These are phyloP conservation scores for Venturia nashicola DNA, from an alignment of 2,329 filamentous ascomycete genomes.

Conservation along the genomic window DNA sequence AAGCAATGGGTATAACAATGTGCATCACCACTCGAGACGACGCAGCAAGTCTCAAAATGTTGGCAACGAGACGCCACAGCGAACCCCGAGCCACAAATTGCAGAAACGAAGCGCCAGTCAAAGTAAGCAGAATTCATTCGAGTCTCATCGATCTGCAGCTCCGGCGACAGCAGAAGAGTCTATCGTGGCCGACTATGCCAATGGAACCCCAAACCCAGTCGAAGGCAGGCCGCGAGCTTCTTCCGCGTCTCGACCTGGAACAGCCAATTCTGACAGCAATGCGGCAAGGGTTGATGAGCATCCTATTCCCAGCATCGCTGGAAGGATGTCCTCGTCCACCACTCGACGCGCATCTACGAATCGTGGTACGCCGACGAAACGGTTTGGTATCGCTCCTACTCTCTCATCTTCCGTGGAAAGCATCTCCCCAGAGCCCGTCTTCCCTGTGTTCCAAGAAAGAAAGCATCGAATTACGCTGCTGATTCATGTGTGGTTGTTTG, in stretches of 20 bases:
- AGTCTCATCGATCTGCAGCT: not conserved
- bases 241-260: not conserved
- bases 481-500: conserved; percentile 78
- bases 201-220: not conserved
- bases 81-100: conserved; percentile 2
- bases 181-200: not conserved
- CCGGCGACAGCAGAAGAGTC: not conserved
- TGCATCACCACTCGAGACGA: conserved; percentile 1
- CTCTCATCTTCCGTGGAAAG: conserved; percentile 14
- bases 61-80: not conserved
- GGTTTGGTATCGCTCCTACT: conserved; percentile 31
- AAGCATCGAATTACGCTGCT: conserved; percentile 48
- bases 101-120: conserved; percentile 8
- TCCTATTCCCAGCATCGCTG: not conserved
- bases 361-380: conserved; percentile 26
- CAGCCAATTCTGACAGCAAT: not conserved
- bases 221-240: not conserved
- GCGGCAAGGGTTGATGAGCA: not conserved
- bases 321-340: conserved; percentile 20
- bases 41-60: conserved; percentile 3
- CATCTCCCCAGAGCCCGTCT: conserved; percentile 30
- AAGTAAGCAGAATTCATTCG: not conserved
- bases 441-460: conserved; percentile 38
- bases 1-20: not conserved
- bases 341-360: conserved; percentile 21